Percentiles rank a stretch among this genome's conserved stretches.
Conservation (phyloP, 1,284 basidiomycete genomes). For the Takashimella koratensis region DNA sequence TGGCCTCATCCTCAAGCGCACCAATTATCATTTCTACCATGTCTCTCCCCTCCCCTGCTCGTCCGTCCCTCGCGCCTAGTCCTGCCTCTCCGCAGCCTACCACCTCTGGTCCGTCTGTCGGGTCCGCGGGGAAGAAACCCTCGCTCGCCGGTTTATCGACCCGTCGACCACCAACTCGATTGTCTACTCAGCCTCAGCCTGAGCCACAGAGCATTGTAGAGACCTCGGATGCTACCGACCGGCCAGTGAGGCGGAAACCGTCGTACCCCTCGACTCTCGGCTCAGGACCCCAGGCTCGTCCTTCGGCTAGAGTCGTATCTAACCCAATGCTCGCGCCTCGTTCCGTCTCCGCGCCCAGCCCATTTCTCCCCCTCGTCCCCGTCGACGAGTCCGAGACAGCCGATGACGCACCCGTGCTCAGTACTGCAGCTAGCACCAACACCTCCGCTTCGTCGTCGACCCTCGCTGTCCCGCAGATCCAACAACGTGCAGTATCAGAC, state of each 20-base stretch:
- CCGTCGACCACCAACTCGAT: background rate
- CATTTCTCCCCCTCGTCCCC: background rate
- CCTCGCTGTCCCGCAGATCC: background rate
- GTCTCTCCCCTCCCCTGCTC: no score
- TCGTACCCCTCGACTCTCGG: slow-evolving; percentile 43
- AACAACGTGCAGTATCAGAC: background rate
- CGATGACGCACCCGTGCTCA: no score
- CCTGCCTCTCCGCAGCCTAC: no score
- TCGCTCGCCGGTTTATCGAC: background rate
- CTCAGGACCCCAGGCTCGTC: slow-evolving; percentile 33
- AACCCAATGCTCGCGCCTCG: slow-evolving; percentile 29
- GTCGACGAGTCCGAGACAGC: background rate
- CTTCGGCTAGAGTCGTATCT: slow-evolving; percentile 36
- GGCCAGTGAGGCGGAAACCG: slow-evolving; percentile 22
- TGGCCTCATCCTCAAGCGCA: background rate
- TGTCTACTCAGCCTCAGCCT: background rate
- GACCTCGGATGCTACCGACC: background rate
- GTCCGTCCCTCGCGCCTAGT: no score
- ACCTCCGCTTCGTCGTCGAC: background rate
- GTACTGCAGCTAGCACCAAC: background rate
- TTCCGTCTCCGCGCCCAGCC: slow-evolving; percentile 1
- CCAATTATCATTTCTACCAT: no score
- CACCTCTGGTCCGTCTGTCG: no score
- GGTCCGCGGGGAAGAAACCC: no score
- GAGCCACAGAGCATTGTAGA: background rate